A percentile compares a stretch with the other conserved stretches of the same genome.
phyloP scores from a whole-genome alignment of 768 basidiomycete species.

The Termitomyces sp. region DNA sequence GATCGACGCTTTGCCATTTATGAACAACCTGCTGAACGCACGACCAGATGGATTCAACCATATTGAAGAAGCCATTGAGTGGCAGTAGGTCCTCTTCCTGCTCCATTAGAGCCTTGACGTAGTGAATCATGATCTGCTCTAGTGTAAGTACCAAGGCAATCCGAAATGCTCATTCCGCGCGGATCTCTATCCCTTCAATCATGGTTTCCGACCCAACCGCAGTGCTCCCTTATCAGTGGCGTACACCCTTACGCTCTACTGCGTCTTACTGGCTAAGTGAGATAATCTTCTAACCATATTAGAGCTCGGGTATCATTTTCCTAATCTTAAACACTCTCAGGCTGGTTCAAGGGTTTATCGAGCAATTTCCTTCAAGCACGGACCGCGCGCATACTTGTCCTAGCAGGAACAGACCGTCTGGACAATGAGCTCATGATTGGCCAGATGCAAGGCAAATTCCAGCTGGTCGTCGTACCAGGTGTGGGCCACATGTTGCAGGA shows the following conservation, averaged over 20 bases:
- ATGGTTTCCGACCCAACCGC: constrained; percentile 46
- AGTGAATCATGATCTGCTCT: not conserved
- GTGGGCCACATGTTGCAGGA: constrained; percentile 96
- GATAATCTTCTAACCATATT: constrained; percentile 15
- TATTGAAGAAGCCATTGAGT: constrained; percentile 83
- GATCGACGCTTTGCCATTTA: constrained; percentile 87
- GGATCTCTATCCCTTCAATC: constrained; percentile 84
- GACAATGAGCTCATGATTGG: constrained; percentile 95
- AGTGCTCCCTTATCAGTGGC: constrained; percentile 61
- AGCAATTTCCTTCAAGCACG: constrained; percentile 71
- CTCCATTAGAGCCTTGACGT: constrained; percentile 2
- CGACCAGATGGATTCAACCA: constrained; percentile 85
- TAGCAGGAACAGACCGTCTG: constrained; percentile 91
- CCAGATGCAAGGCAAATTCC: constrained; percentile 96
- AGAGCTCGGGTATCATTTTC: not conserved
- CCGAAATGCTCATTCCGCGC: constrained; percentile 75
- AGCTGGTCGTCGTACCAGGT: constrained; percentile 80
- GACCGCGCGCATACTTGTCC: constrained; percentile 80
- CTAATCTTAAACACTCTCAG: constrained; percentile 32
- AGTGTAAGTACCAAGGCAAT: constrained; percentile 83
- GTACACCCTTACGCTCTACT: constrained; percentile 78
- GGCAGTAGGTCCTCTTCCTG: constrained; percentile 71
- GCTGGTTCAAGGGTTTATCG: constrained; percentile 89
- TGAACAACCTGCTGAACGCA: constrained; percentile 83
- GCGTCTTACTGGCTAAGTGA: constrained; percentile 88